These are phyloP conservation scores for Yarrowia divulgata DNA, from an alignment of 805 yeast genomes.

Conservation along the genomic window DNA sequence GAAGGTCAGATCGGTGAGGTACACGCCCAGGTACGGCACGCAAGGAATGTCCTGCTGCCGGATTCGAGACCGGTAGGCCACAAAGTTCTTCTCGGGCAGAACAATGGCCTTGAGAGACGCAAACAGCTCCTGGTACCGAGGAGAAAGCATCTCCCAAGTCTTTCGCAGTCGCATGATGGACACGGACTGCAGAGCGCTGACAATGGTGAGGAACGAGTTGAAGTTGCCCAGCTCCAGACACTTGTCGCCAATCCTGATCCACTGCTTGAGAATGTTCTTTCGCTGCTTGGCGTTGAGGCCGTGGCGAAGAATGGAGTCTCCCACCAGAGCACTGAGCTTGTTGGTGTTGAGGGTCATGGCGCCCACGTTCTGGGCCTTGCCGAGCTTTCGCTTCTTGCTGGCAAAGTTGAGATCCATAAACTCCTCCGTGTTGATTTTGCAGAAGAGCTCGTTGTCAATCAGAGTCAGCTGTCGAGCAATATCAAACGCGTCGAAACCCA, in stretches of 20 bases:
- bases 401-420: constrained; percentile 51
- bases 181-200: constrained; percentile 50
- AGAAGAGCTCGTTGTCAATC: constrained; percentile 49
- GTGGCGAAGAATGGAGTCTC: constrained; percentile 49
- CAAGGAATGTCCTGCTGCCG: constrained; percentile 46
- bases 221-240: constrained; percentile 48
- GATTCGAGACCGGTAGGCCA: constrained; percentile 48
- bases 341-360: constrained; percentile 48
- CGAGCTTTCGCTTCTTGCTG: constrained; percentile 46
- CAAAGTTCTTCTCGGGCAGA: constrained; percentile 51
- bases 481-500: constrained; percentile 49
- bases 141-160: constrained; percentile 50
- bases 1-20: constrained; percentile 51
- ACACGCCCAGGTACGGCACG: constrained; percentile 51
- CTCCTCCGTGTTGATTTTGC: constrained; percentile 47
- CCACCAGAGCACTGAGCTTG: constrained; percentile 51
- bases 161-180: constrained; percentile 49
- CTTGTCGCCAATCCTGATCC: constrained; percentile 52
- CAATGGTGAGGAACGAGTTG: constrained; percentile 50
- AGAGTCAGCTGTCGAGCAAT: constrained; percentile 51
- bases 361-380: constrained; percentile 49
- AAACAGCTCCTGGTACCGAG: constrained; percentile 45
- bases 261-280: constrained; percentile 49
- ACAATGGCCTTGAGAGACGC: constrained; percentile 46
- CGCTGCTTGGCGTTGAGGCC: constrained; percentile 48